These are phyloP conservation scores for Citrus mangshanensis DNA, from an alignment of 345 rosid genomes.

Conservation along the genomic window DNA sequence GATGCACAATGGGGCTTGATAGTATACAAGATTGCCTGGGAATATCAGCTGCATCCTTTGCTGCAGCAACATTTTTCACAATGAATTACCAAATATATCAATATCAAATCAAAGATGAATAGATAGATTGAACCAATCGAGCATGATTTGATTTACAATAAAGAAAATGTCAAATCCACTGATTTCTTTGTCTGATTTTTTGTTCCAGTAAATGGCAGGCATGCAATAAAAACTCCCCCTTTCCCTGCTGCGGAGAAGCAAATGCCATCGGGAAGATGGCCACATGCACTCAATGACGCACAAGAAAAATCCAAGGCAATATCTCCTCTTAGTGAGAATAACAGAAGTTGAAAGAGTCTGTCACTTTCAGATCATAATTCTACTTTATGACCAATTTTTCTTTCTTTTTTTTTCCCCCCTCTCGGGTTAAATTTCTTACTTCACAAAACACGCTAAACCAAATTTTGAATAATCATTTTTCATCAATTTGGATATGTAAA, in stretches of 20 bases:
- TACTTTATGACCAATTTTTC: too few species aligned
- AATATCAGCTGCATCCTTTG: background rate
- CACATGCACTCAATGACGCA: background rate
- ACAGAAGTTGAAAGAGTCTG: too few species aligned
- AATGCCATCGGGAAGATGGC: background rate
- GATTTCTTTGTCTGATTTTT: conserved; percentile 1
- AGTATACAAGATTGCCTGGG: background rate
- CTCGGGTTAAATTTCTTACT: background rate
- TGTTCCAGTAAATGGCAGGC: background rate
- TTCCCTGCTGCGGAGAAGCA: background rate
- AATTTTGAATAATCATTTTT: too few species aligned
- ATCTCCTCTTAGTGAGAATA: background rate
- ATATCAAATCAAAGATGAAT: background rate
- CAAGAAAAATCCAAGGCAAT: background rate
- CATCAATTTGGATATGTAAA: too few species aligned
- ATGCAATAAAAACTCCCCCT: background rate
- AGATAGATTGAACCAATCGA: background rate
- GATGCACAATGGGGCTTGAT: background rate
- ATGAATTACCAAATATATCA: background rate
- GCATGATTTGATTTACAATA: conserved; percentile 4
- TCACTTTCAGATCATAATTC: background rate
- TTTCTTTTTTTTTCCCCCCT: too few species aligned
- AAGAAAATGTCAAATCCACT: background rate
- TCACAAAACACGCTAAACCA: background rate
- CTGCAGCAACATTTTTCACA: background rate